These are phyloP conservation scores for Gremmenia infestans DNA, from an alignment of 2,329 filamentous ascomycete genomes.

Conservation along the genomic window DNA sequence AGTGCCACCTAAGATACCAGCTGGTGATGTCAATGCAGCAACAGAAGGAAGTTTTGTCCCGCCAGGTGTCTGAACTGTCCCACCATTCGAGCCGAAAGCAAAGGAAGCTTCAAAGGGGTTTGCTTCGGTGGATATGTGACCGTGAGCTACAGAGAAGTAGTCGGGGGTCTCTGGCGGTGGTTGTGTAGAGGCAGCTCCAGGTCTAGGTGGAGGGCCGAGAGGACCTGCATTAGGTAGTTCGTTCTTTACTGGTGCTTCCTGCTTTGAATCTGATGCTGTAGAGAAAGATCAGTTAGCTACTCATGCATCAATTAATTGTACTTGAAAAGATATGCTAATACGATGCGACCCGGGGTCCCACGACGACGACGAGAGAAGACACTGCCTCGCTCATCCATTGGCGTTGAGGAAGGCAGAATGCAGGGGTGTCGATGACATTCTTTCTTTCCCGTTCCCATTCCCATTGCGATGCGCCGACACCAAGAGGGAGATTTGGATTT, in stretches of 20 bases:
- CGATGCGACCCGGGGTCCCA: neutral
- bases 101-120: slow-evolving; percentile 98
- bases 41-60: slow-evolving; percentile 82
- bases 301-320: neutral
- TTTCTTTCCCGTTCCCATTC: neutral
- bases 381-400: neutral
- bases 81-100: slow-evolving; percentile 42
- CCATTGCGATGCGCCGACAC: neutral
- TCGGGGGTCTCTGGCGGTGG: slow-evolving; percentile 55
- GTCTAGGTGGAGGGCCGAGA: slow-evolving; percentile 66
- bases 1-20: slow-evolving; percentile 64
- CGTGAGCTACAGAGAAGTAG: slow-evolving; percentile 60
- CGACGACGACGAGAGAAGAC: neutral
- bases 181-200: slow-evolving; percentile 38
- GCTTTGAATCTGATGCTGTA: slow-evolving; percentile 42
- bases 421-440: neutral
- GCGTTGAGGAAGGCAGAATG: neutral
- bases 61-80: slow-evolving; percentile 68
- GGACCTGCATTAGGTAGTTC: slow-evolving; percentile 56
- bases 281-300: neutral
- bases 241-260: slow-evolving; percentile 36
- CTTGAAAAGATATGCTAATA: neutral
- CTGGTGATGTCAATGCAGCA: slow-evolving; percentile 84
- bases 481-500: no score
- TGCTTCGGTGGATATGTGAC: slow-evolving; percentile 67